Evolutionary conservation across 2,329 filamentous ascomycete genomes (phyloP), one percentile per base, ranked within the genome.

Genomic region (Ceratocystis cubensis): DNA sequence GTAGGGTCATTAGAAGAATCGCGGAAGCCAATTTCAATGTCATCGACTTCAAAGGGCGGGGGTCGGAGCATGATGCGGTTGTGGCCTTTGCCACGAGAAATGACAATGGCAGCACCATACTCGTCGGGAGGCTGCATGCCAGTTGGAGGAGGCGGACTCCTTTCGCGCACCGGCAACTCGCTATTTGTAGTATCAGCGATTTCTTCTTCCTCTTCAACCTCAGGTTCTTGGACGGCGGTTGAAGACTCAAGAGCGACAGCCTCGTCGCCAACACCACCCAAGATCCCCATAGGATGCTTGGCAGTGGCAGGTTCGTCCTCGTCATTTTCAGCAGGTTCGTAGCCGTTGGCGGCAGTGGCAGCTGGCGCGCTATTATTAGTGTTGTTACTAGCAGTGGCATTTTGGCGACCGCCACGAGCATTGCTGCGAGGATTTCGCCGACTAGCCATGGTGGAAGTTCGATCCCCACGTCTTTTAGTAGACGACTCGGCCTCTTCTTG

Each of bases 11-110:
- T 85, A 68, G 78, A 78, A 3, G 81, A 82, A 70, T 85, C 83
- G 25, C 81, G 78, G 72, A 83, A 85, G 15, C 83, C 83, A 68
- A 85, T 85, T 71, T 85, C 82, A 67, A 79, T 75, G 7, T 80
- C 74, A 46, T 81, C 76, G 66, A 78, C 84, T 64, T 77, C 74
- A 69, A 80, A 81, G 0, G 77, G 69, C 5, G 75, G 75, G 10
- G 81, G 81, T 3, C 72, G 72, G 56, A 83, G 74, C 71, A 84
- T 78, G 66, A 84, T 78, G 30, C 80, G 82, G 70, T 82, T 84
- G 71, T 80, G 78, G 30, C 76, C 68, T 74, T 75, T 75, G 41
- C 76, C 75, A 56, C 75, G 73, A 67, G 76, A 75, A 48, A 74
- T 76, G 63, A 82, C 77, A 10, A 78, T 75, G 37, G 81, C 78